Base-by-base conservation (phyloP, 2,329 filamentous ascomycete genomes). In the Fusarium cicatricum region DNA sequence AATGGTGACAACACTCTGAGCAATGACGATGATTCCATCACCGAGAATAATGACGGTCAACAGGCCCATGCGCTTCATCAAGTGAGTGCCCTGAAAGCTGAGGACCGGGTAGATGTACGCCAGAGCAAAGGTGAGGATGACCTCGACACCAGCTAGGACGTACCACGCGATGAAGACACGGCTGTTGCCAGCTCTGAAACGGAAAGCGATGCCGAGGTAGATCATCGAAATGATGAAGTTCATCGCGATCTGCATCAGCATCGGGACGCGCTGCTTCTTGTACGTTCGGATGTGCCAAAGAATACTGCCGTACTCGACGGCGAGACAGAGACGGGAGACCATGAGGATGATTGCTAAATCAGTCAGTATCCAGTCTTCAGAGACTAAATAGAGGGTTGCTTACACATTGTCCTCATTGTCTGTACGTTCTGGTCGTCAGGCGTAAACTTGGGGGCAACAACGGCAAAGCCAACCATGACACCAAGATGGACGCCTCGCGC, bases 41-140 rank as follows among this genome's bases (percentile, higher is more conserved):
- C 87, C 86, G 53, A 89, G 81, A 51, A 90, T 85, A 56, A 89
- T 87, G 41, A 89, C 77, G 0, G 86, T 89, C 50, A 89, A 75
- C 3, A 88, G 76, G 11, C 81, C 82, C 80, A 89, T 82, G 10
- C 87, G 80, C 65, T 86, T 84, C 65, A 86, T 85, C 49, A 89
- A 70, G 67, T 88, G 85, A 1, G 85, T 89, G 51, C 82, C 77
- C 55, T 84, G 81, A 66, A 89, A 86, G 48, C 83, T 84, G 37
- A 89, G 77, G 43, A 83, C 80, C 4, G 80, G 76, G 69, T 80
- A 87, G 19, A 77, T 71, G 42, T 79, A 81, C 10, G 86, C 86
- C 5, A 86, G 73, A 5, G 71, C 71, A 29, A 89, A 77, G 4
- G 82, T 79, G 5, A 77, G 64, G 15, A 81, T 61, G 15, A 81